A percentile compares a stretch with the other conserved stretches of the same genome.
These are phyloP conservation scores for Paracoccidioides lutzii DNA, from an alignment of 2,329 filamentous ascomycete species.

Conservation along the genomic window DNA sequence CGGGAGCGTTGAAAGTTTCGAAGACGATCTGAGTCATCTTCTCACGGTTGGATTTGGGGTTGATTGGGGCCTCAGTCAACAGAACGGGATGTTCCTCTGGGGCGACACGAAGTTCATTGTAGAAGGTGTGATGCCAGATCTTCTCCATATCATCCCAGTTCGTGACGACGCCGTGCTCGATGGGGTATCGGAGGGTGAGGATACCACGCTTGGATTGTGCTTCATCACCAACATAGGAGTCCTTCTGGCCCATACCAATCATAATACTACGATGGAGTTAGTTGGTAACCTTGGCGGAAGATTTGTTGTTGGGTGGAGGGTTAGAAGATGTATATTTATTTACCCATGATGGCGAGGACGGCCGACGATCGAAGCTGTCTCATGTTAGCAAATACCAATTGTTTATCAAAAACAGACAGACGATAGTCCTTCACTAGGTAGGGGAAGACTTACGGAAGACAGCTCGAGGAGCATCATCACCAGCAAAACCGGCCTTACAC, in stretches of 20 bases:
- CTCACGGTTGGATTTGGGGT: slow-evolving; percentile 99
- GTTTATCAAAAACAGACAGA: not conserved
- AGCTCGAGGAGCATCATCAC: slow-evolving; percentile 99
- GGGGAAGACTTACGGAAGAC: slow-evolving; percentile 86
- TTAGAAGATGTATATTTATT: slow-evolving; percentile 29
- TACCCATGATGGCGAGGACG: slow-evolving; percentile 99
- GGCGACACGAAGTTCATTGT: slow-evolving; percentile 99
- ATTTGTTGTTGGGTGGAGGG: not conserved
- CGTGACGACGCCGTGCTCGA: slow-evolving; percentile 99
- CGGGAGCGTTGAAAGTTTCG: slow-evolving; percentile 99
- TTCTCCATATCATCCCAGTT: slow-evolving; percentile 99
- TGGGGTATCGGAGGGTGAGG: slow-evolving; percentile 96
- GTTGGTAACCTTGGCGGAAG: not conserved
- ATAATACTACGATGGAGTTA: slow-evolving; percentile 65
- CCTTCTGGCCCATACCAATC: slow-evolving; percentile 99
- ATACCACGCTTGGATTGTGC: slow-evolving; percentile 99
- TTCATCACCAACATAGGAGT: slow-evolving; percentile 99
- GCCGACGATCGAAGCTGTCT: slow-evolving; percentile 91
- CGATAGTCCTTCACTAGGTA: not conserved
- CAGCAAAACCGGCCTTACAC: slow-evolving; percentile 99
- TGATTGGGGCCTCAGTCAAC: slow-evolving; percentile 98
- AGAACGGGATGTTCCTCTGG: slow-evolving; percentile 99
- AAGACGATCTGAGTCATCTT: slow-evolving; percentile 99
- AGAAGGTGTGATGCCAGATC: slow-evolving; percentile 99
- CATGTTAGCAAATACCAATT: slow-evolving; percentile 13